Evolutionary conservation across 371 early-diverging fungal genomes (phyloP).

Genomic region (Zopfochytrium polystomum): DNA sequence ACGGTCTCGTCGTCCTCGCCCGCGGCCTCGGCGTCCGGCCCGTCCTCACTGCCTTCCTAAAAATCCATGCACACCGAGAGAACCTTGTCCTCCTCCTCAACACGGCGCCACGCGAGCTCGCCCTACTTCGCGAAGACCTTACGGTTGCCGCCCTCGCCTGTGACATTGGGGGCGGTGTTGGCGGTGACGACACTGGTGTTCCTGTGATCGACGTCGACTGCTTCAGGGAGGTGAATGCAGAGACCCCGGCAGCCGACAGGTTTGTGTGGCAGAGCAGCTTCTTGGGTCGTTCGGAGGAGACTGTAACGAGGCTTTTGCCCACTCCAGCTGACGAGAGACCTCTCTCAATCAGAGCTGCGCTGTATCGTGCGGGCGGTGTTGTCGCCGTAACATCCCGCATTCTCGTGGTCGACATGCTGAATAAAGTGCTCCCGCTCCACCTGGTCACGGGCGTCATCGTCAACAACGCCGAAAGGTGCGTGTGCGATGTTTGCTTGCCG

Average conservation of each 20-base stretch:
- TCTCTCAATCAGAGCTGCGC: conserved; percentile 43
- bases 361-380: conserved; percentile 87
- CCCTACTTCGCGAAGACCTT: no score
- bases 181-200: no score
- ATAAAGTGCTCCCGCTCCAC: conserved; percentile 69
- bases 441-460: conserved; percentile 85
- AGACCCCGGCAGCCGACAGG: conserved; percentile 63
- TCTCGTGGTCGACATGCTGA: conserved; percentile 91
- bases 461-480: conserved; percentile 78
- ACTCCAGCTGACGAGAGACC: neutral
- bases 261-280: conserved; percentile 27
- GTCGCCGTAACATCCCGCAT: conserved; percentile 86
- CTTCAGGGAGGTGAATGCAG: conserved; percentile 58
- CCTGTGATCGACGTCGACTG: no score
- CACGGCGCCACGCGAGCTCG: no score
- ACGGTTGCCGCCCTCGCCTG: no score
- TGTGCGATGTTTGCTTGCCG: neutral
- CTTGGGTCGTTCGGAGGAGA: conserved; percentile 6
- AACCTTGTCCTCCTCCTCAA: no score
- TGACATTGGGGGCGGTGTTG: no score
- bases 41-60: no score
- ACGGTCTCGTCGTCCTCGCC: no score
- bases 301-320: neutral
- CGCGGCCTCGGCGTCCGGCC: no score
- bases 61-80: no score